Evolutionary conservation across 768 basidiomycete species (phyloP).

Genomic region (Suillus paluster): DNA sequence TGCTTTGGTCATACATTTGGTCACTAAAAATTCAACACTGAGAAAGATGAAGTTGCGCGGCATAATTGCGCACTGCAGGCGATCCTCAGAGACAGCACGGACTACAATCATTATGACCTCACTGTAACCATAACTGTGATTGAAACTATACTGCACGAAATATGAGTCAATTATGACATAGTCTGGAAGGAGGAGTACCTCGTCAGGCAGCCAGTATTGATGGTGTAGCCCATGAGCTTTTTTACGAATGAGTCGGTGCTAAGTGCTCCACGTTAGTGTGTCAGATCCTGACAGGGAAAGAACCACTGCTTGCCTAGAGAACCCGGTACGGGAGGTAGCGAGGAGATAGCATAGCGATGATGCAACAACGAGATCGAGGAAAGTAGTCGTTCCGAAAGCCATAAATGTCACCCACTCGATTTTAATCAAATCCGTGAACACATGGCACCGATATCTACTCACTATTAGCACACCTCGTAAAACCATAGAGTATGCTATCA

Average conservation of each 20-base stretch:
- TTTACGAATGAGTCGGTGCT: slow-evolving; percentile 10
- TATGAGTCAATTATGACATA: background rate
- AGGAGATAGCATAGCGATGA: slow-evolving; percentile 11
- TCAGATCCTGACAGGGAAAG: background rate
- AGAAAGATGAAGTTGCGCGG: slow-evolving; percentile 8
- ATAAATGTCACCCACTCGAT: slow-evolving; percentile 6
- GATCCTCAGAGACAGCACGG: background rate
- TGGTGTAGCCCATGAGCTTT: background rate
- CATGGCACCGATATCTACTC: slow-evolving; percentile 2
- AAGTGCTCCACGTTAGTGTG: background rate
- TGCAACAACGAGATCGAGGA: background rate
- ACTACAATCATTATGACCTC: background rate
- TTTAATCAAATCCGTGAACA: background rate
- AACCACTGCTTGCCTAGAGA: background rate
- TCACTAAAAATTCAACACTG: slow-evolving; percentile 1
- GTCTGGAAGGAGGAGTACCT: background rate
- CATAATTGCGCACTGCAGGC: slow-evolving; percentile 9
- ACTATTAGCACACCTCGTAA: background rate
- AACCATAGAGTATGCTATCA: background rate
- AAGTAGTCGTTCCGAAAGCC: background rate
- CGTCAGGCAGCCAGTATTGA: slow-evolving; percentile 7
- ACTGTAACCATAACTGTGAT: slow-evolving; percentile 1
- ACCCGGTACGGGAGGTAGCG: slow-evolving; percentile 3
- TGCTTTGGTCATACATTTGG: background rate
- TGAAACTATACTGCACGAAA: background rate